Base-by-base conservation (phyloP, 225 moss, liverwort and hornwort genomes). In the Takakia lepidozioides region DNA sequence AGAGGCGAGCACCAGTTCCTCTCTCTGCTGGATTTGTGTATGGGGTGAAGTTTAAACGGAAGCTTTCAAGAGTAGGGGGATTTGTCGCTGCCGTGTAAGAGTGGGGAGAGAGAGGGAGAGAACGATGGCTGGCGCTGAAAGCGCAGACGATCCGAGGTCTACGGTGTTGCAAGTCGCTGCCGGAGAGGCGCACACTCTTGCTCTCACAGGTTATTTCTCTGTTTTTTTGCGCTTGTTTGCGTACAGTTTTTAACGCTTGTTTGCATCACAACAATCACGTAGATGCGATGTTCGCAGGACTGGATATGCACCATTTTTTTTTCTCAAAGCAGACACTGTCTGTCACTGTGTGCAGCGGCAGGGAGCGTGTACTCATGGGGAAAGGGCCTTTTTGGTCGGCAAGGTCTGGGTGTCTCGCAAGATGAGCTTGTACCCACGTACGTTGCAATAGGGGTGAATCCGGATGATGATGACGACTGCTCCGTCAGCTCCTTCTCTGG, bases 171-270 rank as follows among this genome's bases (percentile, higher is more conserved):
- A 82, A 67, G 60, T 82, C 54, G 82, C 61, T 47, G 70, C 47
- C 2, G 82, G 82, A 18, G 82, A 82, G 52, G 66, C 77, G 30
- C 82, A 82, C 42, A 64, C 73, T 43, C 69, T 82, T 30, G 73
- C 82, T 51, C 81, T 82, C 6, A 55, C 81, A 66, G 81, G 81
- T 73, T n/a, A n/a, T n/a, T n/a, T n/a, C n/a, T n/a, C n/a, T n/a
- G n/a, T n/a, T n/a, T n/a, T n/a, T n/a, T n/a, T n/a, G n/a, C n/a
- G n/a, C n/a, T n/a, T n/a, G n/a, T n/a, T n/a, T n/a, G n/a, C n/a
- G n/a, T n/a, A n/a, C n/a, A n/a, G n/a, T n/a, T n/a, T n/a, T n/a
- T n/a, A n/a, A n/a, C n/a, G n/a, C n/a, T n/a, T n/a, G n/a, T n/a
- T n/a, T n/a, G n/a, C n/a, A n/a, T n/a, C n/a, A n/a, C n/a, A n/a